These are phyloP conservation scores for Cercophora samala DNA, from an alignment of 495 filamentous ascomycete genomes.

Conservation along the genomic window DNA sequence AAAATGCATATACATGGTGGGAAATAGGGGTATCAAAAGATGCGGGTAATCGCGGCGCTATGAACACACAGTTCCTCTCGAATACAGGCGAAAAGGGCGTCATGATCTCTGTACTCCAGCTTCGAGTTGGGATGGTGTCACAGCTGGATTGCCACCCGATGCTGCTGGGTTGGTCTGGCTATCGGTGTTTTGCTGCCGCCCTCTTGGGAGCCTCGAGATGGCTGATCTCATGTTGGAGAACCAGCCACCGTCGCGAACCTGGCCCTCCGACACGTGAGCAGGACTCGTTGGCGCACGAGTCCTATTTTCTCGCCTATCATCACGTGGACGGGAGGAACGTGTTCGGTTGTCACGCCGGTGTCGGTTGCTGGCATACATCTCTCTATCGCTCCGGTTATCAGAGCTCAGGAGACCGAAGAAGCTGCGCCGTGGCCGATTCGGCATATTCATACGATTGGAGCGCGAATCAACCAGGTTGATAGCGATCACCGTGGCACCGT, in stretches of 20 bases:
- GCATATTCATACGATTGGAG: slow-evolving; percentile 43
- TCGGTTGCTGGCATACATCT: background rate
- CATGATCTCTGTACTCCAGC: slow-evolving; percentile 24
- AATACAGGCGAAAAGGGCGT: background rate
- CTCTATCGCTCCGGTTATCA: slow-evolving; percentile 7
- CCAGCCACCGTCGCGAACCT: slow-evolving; percentile 5
- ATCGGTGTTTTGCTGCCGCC: slow-evolving; percentile 10
- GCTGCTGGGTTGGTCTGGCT: slow-evolving; percentile 4
- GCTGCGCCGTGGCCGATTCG: slow-evolving; percentile 25
- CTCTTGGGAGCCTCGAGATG: slow-evolving; percentile 13
- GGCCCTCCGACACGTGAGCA: background rate
- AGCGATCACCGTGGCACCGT: slow-evolving; percentile 28
- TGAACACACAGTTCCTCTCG: background rate
- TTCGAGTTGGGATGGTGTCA: slow-evolving; percentile 39
- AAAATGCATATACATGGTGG: slow-evolving; percentile 21
- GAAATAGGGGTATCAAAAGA: slow-evolving; percentile 23
- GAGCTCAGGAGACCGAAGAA: slow-evolving; percentile 30
- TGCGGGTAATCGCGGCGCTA: background rate
- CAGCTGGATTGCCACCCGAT: slow-evolving; percentile 19
- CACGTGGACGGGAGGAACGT: background rate
- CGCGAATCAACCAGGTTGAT: slow-evolving; percentile 27
- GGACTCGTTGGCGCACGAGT: slow-evolving; percentile 5
- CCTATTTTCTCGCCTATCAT: background rate
- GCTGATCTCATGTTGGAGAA: slow-evolving; percentile 22
- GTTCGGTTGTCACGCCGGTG: slow-evolving; percentile 6